These are phyloP conservation scores for Cucurbita ficifolia DNA, from an alignment of 306 rosid genomes.

Conservation along the genomic window DNA sequence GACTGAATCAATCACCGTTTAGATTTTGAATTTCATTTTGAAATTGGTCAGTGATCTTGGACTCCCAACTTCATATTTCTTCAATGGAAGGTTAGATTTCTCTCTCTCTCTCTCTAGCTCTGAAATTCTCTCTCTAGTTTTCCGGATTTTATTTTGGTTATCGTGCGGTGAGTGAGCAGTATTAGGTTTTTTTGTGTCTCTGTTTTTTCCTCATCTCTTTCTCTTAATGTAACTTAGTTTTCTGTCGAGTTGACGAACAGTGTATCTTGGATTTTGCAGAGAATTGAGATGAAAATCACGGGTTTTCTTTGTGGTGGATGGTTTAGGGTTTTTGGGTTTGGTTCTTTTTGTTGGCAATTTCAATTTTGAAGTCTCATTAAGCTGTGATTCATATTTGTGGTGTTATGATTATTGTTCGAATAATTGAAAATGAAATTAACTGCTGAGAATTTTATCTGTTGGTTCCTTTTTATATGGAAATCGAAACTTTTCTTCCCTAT, in stretches of 20 bases:
- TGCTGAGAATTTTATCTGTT: background rate
- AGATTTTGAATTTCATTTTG: background rate
- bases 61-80: slow-evolving; percentile 7
- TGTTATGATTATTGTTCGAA: background rate
- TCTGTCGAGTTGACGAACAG: background rate
- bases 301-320: background rate
- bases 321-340: slow-evolving; percentile 1
- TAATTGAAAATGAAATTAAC: background rate
- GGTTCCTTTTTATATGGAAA: background rate
- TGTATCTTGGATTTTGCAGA: background rate
- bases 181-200: background rate
- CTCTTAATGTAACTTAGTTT: background rate
- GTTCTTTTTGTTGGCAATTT: background rate
- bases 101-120: slow-evolving; percentile 3
- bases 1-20: background rate
- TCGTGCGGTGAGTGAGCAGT: background rate
- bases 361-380: background rate
- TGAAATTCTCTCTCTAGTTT: background rate
- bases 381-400: background rate
- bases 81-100: slow-evolving; percentile 12
- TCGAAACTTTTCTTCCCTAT: background rate
- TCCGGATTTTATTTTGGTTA: background rate
- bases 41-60: slow-evolving; percentile 4
- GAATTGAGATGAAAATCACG: background rate
- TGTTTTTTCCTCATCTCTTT: background rate